Base-by-base conservation (phyloP, 169 alveolate genomes). In the Plasmodium chabaudi region DNA sequence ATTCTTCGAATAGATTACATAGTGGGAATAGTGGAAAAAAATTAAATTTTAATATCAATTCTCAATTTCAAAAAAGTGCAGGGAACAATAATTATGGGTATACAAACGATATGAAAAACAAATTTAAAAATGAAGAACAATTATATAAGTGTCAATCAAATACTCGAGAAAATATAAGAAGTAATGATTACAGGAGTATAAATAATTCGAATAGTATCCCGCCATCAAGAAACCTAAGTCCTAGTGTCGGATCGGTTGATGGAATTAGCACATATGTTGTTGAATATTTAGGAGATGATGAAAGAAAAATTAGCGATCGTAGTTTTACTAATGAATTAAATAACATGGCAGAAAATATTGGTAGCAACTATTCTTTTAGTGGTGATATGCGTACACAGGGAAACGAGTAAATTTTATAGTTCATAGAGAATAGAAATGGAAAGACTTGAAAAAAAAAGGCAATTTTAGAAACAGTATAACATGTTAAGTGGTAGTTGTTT, bases 241-340 rank as follows among this genome's bases (percentile, higher is more conserved):
- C 89, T 46, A 79, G 89, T 53, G 79, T 51, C 15, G 49, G 82
- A 42, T 79, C 89, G 6, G 89, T 72, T 17, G 89, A 79, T 21
- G 89, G 82, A 57, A 79, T 79, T 47, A 79, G 89, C n/a, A 71
- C 89, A 19, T 79, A 79, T 47, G 89, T 79, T 21, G 82, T 79
- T 0, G 89, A 79, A 47, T 79, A 67, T 53, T 79, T 79, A 21
- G 89, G 75, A 9, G 89, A 79, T 57, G 65, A 79, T 17, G 65
- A 79, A 25, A 51, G n/a, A 23, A 39, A n/a, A 5, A 49, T 53
- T 21, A 42, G 55, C 15, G 69, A 75, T 4, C 47, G 72, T 55
- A 25, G 39, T 17, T 60, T 34, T 25, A 65, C 89, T 59, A 79
- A 79, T 53, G 72, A 79, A 19, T 67, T 79, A 67, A 55, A 56